Base-by-base conservation (phyloP, 2,329 filamentous ascomycete genomes). In the Boeremia lycopersici region DNA sequence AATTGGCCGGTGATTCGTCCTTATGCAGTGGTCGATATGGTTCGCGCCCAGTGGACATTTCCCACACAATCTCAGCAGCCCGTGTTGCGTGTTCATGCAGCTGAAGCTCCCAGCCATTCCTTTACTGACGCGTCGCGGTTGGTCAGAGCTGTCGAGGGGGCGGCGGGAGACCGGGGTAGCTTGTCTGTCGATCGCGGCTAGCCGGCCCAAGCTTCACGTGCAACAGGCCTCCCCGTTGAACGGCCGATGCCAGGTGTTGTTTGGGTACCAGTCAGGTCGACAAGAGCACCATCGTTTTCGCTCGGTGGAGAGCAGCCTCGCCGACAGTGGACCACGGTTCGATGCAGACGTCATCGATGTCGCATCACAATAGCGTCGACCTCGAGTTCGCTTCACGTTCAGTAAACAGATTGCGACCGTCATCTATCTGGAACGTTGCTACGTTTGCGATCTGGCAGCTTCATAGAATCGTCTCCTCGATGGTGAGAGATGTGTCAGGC, bases 21-120 rank as follows among this genome's bases (percentile, higher is more conserved):
- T 45, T 35, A 49, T 54, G 45, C 52, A 41, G 45, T 45, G 12
- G 39, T 58, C 48, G 46, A 62, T 58, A 62, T 68, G 65, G 67
- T 67, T 64, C 62, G 49, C 58, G 41, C 48, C 36, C 25, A 42
- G 61, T 57, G 57, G 57, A 53, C 65, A 62, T 65, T 67, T 66
- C 57, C 45, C 34, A 41, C 23, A 40, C 46, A 41, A 33, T 39
- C 34, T 34, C 57, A 23, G 69, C 71, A 73, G 70, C 71, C 73
- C 61, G 67, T 62, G 63, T 55, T 41, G 58, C 47, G 43, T 54
- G 35, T 60, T 60, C 61, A 57, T 50, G 51, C 52, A 50, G 51
- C 52, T 47, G 19, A 13, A 45, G 12, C 48, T 57, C 60, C 68
- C 69, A 71, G 62, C 68, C 70, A 60, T 56, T 62, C 43, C 31